Conservation (phyloP, 2,329 filamentous ascomycete genomes). For the Talaromyces sp. region DNA sequence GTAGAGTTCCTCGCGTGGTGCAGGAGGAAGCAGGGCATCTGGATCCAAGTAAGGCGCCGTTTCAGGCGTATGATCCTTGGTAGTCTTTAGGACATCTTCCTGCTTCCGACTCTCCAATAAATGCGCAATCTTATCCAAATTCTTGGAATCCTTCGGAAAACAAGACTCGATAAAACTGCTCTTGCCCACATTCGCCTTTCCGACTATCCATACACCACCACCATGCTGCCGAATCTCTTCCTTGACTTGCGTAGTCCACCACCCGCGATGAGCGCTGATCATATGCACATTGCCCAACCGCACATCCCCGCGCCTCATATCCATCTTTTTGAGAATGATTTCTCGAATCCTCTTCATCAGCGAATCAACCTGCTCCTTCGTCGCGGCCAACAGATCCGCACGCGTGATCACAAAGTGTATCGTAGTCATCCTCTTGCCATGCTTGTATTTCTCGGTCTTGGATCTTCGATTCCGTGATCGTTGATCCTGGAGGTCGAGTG, state of each 20-base stretch:
- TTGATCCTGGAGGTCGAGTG: slow-evolving; percentile 69
- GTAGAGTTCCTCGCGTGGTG: slow-evolving; percentile 69
- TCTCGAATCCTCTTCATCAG: slow-evolving; percentile 82
- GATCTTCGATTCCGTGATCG: slow-evolving; percentile 79
- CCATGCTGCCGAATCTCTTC: slow-evolving; percentile 81
- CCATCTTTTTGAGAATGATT: slow-evolving; percentile 74
- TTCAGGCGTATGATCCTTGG: not conserved
- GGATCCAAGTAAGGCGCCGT: slow-evolving; percentile 26
- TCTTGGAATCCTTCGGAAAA: slow-evolving; percentile 71
- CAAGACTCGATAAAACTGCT: slow-evolving; percentile 85
- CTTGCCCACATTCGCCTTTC: slow-evolving; percentile 98
- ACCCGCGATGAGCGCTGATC: slow-evolving; percentile 79
- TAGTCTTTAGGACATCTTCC: slow-evolving; percentile 21
- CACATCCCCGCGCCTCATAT: slow-evolving; percentile 64
- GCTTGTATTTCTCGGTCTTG: slow-evolving; percentile 62
- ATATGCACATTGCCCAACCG: slow-evolving; percentile 84
- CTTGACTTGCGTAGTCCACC: slow-evolving; percentile 88
- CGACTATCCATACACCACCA: slow-evolving; percentile 90
- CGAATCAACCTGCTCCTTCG: slow-evolving; percentile 76
- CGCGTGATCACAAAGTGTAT: slow-evolving; percentile 90
- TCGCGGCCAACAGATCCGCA: slow-evolving; percentile 79
- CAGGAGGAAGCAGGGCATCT: slow-evolving; percentile 68
- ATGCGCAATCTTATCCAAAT: slow-evolving; percentile 38
- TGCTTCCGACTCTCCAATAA: slow-evolving; percentile 32
- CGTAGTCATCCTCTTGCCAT: slow-evolving; percentile 70